Evolutionary conservation across 2,329 filamentous ascomycete genomes (phyloP), one percentile per base, ranked within the genome.

Genomic region (Penicillium verrucosum): DNA sequence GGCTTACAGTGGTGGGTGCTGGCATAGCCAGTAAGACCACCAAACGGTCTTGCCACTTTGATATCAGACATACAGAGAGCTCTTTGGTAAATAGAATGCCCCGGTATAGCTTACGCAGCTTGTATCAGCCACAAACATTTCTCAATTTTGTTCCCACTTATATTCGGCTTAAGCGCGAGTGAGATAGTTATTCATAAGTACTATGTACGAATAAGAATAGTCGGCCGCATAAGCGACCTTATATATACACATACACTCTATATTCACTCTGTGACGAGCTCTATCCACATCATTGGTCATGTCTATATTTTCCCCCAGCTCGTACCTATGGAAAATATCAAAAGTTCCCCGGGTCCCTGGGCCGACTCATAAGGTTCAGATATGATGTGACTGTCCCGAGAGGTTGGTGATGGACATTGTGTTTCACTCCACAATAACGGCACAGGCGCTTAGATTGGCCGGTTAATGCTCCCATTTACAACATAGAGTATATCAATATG

Each of bases 21-120:
- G 3, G 30, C 3, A 32, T 42, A 49, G 54, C 59, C 59, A 63
- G 49, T 61, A 36, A 62, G 47, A 18, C 11, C 11, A 23, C 11
- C 16, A 30, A 40, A 18, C 8, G 41, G 29, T 23, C 29, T 62
- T 42, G 59, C 59, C 59, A 62, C 57, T 16, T 27, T 29, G 38
- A 34, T 34, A n/a, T 60, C 27, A 40, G 46, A 44, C 52, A 51
- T 49, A 41, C 36, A 34, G 38, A 34, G 38, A 27, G 16, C 4
- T 16, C 16, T n/a, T 51, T 27, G 16, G 16, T 9, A 27, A n/a
- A 42, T 21, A 25, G 44, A 34, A 11, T 47, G 16, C n/a, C 40
- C 8, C 49, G 12, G 23, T 11, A 27, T 23, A 51, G 53, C 53
- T 56, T 41, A 56, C 53, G 47, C 53, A 56, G 44, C 41, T 40